Evolutionary conservation across 345 rosid species (phyloP).

Genomic region (Sapria himalayana): DNA sequence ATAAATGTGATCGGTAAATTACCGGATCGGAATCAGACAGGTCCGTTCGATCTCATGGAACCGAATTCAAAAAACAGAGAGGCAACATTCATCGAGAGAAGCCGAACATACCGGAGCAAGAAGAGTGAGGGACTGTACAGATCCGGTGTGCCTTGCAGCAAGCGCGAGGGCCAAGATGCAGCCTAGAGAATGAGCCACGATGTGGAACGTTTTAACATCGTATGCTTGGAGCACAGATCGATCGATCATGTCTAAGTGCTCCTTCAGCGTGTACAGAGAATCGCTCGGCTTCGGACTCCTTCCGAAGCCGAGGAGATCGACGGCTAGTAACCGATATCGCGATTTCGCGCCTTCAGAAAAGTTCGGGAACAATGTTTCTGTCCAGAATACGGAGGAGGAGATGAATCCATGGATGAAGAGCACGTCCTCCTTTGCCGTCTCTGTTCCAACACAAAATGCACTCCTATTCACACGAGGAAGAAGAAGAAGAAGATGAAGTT

Average conservation of each 20-base stretch:
- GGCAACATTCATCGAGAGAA: too few relatives aligned
- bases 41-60: too few relatives aligned
- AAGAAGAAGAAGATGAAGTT: too few relatives aligned
- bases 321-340: conserved; percentile 45
- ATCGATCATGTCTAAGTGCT: conserved; percentile 87
- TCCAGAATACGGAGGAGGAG: conserved; percentile 92
- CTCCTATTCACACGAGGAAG: too few relatives aligned
- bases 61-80: too few relatives aligned
- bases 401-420: conserved; percentile 97
- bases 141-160: conserved; percentile 53
- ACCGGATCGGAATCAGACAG: too few relatives aligned
- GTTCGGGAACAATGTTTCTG: conserved; percentile 84
- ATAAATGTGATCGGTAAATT: too few relatives aligned
- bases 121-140: conserved; percentile 73
- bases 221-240: conserved; percentile 19
- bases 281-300: conserved; percentile 90
- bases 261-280: conserved; percentile 71
- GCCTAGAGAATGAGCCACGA: conserved; percentile 97
- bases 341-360: conserved; percentile 53
- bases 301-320: conserved; percentile 82
- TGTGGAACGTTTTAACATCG: conserved; percentile 66
- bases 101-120: conserved; percentile 55
- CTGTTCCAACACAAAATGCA: conserved; percentile 9
- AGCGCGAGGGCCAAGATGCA: conserved; percentile 92
- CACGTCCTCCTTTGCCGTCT: conserved; percentile 47